Base-by-base conservation (phyloP, 805 yeast genomes). In the Pichia scutulata region DNA sequence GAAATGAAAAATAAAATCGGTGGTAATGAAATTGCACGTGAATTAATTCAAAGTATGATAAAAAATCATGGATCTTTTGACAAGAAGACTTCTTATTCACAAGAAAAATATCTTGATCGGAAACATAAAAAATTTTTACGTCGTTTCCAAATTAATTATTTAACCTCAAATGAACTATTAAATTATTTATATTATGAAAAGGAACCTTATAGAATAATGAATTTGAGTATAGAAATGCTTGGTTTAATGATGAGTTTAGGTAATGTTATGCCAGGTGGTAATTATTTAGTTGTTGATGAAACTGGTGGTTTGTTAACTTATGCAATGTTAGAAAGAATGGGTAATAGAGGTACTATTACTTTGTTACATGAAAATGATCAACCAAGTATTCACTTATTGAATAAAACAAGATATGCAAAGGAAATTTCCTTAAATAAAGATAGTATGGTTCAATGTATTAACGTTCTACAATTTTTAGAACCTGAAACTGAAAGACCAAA, bases 291-390 rank as follows among this genome's bases (percentile, higher is more conserved):
- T 4, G 74, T 89, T 49, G 99, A 93, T 62, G 99, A 93, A 62
- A 85, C 96, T n/a, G 90, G 96, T 30, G 97, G 98, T 7, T 74
- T 92, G n/a, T 63, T 93, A 1, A 78, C 86, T 7, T 86, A 86
- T 53, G 88, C 95, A 4, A 73, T 93, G 75, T 63, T 93, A 67
- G 99, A 93, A 64, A 75, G 97, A 62, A 87, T 95, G 92, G 81
- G 81, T 53, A 96, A 96, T 14, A 70, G 79, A 47, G 84, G 84
- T 12, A 63, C 73, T 3, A 80, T 93, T 42, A 74, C 88, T 3
- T 75, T 88, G 21, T 72, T 83, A 1, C 97, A 93, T 67, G 99
- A 93, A 63, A 89, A 89, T 66, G 99, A 93, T 65, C 97, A 92
- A 62, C 82, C 96, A 2, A 90, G 90, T 62, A 69, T 83, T 25